phyloP scores from a whole-genome alignment of 2,329 filamentous ascomycete genomes.

The Phoma sp. region DNA sequence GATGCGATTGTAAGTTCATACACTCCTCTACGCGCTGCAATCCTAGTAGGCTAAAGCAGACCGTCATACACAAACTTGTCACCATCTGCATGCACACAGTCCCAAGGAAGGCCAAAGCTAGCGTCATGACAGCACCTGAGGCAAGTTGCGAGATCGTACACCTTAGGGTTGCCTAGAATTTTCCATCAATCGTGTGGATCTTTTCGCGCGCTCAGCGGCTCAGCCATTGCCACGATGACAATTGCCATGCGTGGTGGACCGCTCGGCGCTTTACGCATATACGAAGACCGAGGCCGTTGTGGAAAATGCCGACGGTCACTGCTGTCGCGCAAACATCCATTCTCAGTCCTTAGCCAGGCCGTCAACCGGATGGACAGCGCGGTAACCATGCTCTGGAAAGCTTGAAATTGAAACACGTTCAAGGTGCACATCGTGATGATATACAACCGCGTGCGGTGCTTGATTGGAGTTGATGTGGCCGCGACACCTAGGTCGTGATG shows the following conservation, averaged over 20 bases:
- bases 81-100: not conserved
- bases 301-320: not conserved
- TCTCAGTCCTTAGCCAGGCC: not conserved
- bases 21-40: not conserved
- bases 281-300: not conserved
- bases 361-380: not conserved
- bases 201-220: not conserved
- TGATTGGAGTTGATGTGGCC: not conserved
- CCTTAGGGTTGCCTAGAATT: too few species aligned
- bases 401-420: not conserved
- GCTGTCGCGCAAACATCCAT: not conserved
- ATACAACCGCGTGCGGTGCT: not conserved
- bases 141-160: too few species aligned
- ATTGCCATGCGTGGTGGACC: not conserved
- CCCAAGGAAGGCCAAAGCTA: too few species aligned
- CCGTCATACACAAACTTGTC: not conserved
- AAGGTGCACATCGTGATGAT: not conserved
- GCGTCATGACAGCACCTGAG: too few species aligned
- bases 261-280: conserved; percentile 1
- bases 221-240: not conserved
- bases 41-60: not conserved
- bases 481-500: not conserved
- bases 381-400: not conserved
- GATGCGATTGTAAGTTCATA: too few species aligned
- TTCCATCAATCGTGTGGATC: not conserved